These are phyloP conservation scores for Aeschynomene evenia DNA, from an alignment of 306 rosid species.

Conservation along the genomic window DNA sequence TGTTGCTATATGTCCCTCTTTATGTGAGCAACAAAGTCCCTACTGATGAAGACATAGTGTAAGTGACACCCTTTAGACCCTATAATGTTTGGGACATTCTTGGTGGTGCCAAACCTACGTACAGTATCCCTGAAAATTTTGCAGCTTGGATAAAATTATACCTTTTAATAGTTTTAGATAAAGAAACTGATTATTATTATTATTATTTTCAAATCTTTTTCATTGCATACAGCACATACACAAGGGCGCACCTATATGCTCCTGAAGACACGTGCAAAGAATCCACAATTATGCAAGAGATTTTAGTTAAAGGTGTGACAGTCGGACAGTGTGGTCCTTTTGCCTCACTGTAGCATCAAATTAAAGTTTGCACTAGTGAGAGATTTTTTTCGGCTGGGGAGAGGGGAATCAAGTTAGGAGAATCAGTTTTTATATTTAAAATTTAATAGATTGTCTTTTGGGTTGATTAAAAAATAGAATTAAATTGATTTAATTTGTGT, in stretches of 20 bases:
- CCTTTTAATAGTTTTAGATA: neutral
- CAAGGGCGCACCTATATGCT: neutral
- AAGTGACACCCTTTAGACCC: neutral
- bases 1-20: conserved; percentile 49
- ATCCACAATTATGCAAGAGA: neutral
- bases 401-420: neutral
- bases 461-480: too few species aligned
- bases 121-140: neutral
- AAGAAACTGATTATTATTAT: neutral
- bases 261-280: conserved; percentile 24
- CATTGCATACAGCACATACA: neutral
- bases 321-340: too few species aligned
- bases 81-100: neutral
- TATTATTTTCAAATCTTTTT: neutral
- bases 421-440: too few species aligned
- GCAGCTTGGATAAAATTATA: neutral
- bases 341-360: neutral
- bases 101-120: conserved; percentile 32
- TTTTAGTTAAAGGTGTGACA: neutral
- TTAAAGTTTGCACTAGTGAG: neutral
- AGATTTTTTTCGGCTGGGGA: neutral
- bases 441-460: too few species aligned
- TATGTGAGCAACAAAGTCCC: conserved; percentile 41
- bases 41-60: conserved; percentile 28
- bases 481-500: too few species aligned